phyloP scores from a whole-genome alignment of 805 yeast genomes.

The Suhomyces pyralidae region DNA sequence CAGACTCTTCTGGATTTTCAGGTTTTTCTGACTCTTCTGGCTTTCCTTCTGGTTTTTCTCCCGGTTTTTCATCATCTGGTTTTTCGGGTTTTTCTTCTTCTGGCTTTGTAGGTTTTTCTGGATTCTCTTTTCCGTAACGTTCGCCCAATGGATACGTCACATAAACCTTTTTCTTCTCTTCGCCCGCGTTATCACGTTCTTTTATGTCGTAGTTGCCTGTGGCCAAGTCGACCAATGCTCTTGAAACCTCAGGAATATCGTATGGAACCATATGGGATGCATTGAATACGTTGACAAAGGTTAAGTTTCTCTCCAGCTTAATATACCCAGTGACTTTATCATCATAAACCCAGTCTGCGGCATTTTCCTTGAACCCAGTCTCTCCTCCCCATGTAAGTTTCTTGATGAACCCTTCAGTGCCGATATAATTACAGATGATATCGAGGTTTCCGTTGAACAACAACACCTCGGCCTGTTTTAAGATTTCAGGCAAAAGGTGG shows the following conservation, averaged over 20 bases:
- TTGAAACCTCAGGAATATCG: conserved; percentile 66
- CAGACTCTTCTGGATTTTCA: not conserved
- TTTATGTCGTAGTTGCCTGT: conserved; percentile 27
- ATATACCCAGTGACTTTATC: conserved; percentile 37
- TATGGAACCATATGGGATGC: conserved; percentile 95
- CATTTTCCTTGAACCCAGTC: conserved; percentile 47
- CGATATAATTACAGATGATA: conserved; percentile 78
- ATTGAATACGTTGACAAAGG: conserved; percentile 68
- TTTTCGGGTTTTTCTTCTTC: not conserved
- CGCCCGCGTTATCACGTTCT: conserved; percentile 11
- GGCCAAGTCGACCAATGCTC: conserved; percentile 64
- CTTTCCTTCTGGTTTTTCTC: not conserved
- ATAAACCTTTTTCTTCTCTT: conserved; percentile 16
- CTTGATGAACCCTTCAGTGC: conserved; percentile 65
- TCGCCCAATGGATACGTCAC: conserved; percentile 31
- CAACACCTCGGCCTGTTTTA: conserved; percentile 58
- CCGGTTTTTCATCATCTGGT: not conserved
- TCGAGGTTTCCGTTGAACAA: conserved; percentile 88
- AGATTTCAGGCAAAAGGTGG: conserved; percentile 60
- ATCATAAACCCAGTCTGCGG: conserved; percentile 45
- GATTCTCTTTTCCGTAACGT: conserved; percentile 9
- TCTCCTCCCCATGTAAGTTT: conserved; percentile 60
- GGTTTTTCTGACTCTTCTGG: not conserved
- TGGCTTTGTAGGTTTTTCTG: not conserved
- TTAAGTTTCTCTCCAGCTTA: conserved; percentile 60